Conservation (phyloP, 2,329 filamentous ascomycete genomes). For the Colletotrichum salicis region DNA sequence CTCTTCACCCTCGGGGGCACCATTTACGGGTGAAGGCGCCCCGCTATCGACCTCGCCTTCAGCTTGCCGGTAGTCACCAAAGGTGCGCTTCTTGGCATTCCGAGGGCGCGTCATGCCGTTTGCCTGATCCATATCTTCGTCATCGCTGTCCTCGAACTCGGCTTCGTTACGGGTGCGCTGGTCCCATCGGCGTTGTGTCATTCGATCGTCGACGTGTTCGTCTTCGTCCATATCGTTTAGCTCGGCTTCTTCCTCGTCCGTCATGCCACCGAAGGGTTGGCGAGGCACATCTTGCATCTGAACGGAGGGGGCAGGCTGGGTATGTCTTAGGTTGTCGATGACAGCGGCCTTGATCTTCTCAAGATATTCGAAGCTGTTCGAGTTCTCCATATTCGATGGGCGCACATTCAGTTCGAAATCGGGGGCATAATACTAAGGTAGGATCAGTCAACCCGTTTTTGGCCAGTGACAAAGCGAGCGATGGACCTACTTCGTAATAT, state of each 20-base stretch:
- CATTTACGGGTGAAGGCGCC: constrained; percentile 50
- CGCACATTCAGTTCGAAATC: constrained; percentile 93
- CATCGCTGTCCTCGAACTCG: constrained; percentile 88
- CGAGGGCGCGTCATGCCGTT: constrained; percentile 73
- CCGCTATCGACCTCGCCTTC: constrained; percentile 52
- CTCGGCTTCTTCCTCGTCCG: constrained; percentile 74
- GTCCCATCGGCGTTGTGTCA: constrained; percentile 85
- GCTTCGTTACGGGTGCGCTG: constrained; percentile 79
- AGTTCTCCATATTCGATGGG: constrained; percentile 89
- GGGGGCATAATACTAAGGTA: constrained; percentile 83
- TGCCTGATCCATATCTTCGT: constrained; percentile 80
- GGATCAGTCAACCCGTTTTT: constrained; percentile 43
- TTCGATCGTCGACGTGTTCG: constrained; percentile 83
- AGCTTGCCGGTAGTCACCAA: constrained; percentile 61
- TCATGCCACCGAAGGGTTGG: constrained; percentile 69
- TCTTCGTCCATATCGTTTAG: constrained; percentile 82
- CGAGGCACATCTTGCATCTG: constrained; percentile 84
- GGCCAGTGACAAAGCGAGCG: not conserved
- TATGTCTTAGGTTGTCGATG: constrained; percentile 86
- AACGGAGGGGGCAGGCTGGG: constrained; percentile 87
- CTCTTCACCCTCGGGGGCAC: constrained; percentile 45
- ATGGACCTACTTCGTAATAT: constrained; percentile 79
- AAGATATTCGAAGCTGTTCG: constrained; percentile 84
- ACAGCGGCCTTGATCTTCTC: constrained; percentile 84
- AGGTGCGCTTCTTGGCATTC: constrained; percentile 61